phyloP scores from a whole-genome alignment of 768 basidiomycete genomes.

The Cystobasidium ongulense region DNA sequence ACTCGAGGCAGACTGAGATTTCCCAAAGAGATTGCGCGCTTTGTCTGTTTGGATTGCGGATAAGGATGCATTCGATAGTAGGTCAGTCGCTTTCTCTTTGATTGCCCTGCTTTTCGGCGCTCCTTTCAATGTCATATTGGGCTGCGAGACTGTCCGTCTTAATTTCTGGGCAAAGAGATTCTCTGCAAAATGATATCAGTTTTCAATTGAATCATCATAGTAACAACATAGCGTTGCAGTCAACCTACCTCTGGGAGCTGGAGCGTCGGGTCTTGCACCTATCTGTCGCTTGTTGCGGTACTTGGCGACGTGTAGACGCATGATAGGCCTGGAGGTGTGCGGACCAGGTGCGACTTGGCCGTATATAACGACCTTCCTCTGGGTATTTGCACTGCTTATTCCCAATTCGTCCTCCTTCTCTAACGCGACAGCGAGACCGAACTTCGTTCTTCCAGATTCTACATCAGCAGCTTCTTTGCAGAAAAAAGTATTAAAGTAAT shows the following conservation, averaged over 20 bases:
- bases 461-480: conserved; percentile 12
- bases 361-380: conserved; percentile 11
- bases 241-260: conserved; percentile 22
- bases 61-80: neutral
- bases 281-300: neutral
- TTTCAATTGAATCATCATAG: neutral
- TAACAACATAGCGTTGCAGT: neutral
- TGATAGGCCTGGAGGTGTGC: neutral
- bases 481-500: conserved; percentile 15
- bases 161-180: conserved; percentile 28
- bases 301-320: conserved; percentile 23
- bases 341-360: neutral
- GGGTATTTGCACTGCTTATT: neutral
- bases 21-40: conserved; percentile 18
- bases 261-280: conserved; percentile 18
- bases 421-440: conserved; percentile 4
- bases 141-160: conserved; percentile 23
- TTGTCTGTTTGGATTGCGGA: neutral
- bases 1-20: neutral
- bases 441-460: neutral
- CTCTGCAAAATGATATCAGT: conserved; percentile 3
- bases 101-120: conserved; percentile 5
- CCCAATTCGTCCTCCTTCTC: conserved; percentile 8
- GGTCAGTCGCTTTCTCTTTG: neutral
- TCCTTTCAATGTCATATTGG: neutral